These are phyloP conservation scores for Pulveroboletus ravenelii DNA, from an alignment of 768 basidiomycete genomes.

Conservation along the genomic window DNA sequence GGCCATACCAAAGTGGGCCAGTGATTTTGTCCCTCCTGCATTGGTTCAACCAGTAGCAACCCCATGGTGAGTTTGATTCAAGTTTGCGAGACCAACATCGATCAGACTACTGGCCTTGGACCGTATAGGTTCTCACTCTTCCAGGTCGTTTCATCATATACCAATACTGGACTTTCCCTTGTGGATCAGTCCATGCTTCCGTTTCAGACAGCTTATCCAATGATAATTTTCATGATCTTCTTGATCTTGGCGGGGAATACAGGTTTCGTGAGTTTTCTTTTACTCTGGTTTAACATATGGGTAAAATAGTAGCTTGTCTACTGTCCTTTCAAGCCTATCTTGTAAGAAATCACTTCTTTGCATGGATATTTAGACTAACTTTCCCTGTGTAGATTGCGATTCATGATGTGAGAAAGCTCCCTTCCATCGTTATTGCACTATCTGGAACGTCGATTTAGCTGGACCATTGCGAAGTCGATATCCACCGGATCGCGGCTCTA, in stretches of 20 bases:
- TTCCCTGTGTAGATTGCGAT: slow-evolving; percentile 54
- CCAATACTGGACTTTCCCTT: slow-evolving; percentile 83
- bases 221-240: slow-evolving; percentile 68
- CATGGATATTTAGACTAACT: background rate
- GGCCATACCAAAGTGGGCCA: slow-evolving; percentile 51
- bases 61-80: slow-evolving; percentile 50
- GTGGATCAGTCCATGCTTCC: slow-evolving; percentile 90
- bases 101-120: background rate
- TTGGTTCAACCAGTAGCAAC: slow-evolving; percentile 52
- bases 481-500: slow-evolving; percentile 53
- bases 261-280: slow-evolving; percentile 67
- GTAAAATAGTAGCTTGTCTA: background rate
- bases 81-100: background rate
- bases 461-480: slow-evolving; percentile 62
- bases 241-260: slow-evolving; percentile 91
- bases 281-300: background rate
- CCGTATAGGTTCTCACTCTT: slow-evolving; percentile 72
- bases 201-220: slow-evolving; percentile 79
- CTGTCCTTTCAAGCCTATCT: slow-evolving; percentile 58
- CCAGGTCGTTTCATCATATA: slow-evolving; percentile 82
- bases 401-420: slow-evolving; percentile 62
- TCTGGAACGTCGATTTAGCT: slow-evolving; percentile 43
- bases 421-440: background rate
- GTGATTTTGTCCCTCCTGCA: slow-evolving; percentile 55
- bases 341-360: slow-evolving; percentile 49